A percentile compares a stretch with the other conserved stretches of the same genome.
Conservation (phyloP, 2,329 filamentous ascomycete species). For the Lecanicillium sp. region DNA sequence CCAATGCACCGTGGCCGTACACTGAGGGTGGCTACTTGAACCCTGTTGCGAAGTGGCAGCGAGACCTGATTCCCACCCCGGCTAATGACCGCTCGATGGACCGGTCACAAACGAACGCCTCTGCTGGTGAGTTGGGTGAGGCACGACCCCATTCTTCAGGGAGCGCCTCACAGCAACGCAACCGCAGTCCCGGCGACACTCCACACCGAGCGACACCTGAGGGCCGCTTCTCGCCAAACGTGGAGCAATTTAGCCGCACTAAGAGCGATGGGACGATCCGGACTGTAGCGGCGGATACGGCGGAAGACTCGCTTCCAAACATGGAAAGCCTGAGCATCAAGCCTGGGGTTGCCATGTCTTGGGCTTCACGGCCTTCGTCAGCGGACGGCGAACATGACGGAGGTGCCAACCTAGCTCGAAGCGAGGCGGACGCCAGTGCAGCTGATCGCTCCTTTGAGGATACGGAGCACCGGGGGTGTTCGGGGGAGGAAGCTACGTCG, state of each 20-base stretch:
- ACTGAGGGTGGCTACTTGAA: not conserved
- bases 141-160: too few species aligned
- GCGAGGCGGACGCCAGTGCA: conserved; percentile 6
- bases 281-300: too few species aligned
- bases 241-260: too few species aligned
- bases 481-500: not conserved
- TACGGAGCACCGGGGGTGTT: not conserved
- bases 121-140: not conserved
- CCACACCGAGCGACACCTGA: too few species aligned
- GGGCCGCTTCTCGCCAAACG: too few species aligned
- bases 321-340: not conserved
- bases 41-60: conserved; percentile 1
- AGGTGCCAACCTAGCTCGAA: conserved; percentile 5
- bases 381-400: conserved; percentile 7
- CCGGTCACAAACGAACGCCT: not conserved
- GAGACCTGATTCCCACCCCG: conserved; percentile 6
- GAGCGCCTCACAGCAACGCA: too few species aligned
- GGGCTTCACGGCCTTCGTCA: conserved; percentile 4
- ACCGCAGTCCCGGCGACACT: too few species aligned
- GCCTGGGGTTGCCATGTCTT: conserved; percentile 1
- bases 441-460: not conserved
- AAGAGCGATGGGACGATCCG: too few species aligned
- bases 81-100: conserved; percentile 1
- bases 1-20: conserved; percentile 1
- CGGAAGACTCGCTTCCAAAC: too few species aligned